A percentile compares a stretch with the other conserved stretches of the same genome.
phyloP scores from a whole-genome alignment of 192 early-diverging fungal genomes.

The Backusella mclennaniae region DNA sequence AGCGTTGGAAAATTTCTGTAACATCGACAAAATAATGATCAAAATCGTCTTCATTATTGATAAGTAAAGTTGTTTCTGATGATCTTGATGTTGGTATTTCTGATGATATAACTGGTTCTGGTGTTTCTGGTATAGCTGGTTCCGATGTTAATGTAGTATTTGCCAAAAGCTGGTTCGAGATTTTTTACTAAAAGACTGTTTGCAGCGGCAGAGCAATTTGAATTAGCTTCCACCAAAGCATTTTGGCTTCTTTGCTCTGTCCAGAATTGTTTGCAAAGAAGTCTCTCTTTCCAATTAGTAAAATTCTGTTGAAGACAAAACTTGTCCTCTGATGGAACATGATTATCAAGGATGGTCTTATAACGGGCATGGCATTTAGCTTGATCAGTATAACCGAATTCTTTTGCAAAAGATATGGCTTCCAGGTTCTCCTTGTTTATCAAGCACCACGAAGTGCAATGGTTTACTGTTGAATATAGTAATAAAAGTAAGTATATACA shows the following conservation, averaged over 20 bases:
- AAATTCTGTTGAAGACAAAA: background rate
- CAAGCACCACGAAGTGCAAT: too few species aligned
- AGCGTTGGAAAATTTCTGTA: slow-evolving; percentile 6
- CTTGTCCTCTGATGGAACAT: background rate
- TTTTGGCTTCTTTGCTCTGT: background rate
- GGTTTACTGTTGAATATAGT: too few species aligned
- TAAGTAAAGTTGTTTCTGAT: background rate
- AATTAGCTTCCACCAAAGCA: background rate
- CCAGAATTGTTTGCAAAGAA: slow-evolving; percentile 1
- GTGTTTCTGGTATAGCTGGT: background rate
- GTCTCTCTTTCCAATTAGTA: background rate
- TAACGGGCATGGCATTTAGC: background rate
- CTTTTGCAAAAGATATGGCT: background rate
- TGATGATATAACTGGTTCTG: too few species aligned
- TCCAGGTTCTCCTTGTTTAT: too few species aligned
- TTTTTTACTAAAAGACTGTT: background rate
- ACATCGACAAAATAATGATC: background rate
- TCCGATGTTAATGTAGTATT: background rate
- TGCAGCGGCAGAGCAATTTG: background rate
- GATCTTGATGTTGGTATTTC: too few species aligned
- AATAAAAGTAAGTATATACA: too few species aligned
- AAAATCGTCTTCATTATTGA: background rate
- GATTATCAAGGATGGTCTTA: background rate
- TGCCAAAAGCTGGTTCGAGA: background rate
- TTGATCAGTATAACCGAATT: background rate